Evolutionary conservation across 169 alveolate species (phyloP), one percentile per base, ranked within the genome.

Genomic region (Cryptosporidium ryanae): DNA sequence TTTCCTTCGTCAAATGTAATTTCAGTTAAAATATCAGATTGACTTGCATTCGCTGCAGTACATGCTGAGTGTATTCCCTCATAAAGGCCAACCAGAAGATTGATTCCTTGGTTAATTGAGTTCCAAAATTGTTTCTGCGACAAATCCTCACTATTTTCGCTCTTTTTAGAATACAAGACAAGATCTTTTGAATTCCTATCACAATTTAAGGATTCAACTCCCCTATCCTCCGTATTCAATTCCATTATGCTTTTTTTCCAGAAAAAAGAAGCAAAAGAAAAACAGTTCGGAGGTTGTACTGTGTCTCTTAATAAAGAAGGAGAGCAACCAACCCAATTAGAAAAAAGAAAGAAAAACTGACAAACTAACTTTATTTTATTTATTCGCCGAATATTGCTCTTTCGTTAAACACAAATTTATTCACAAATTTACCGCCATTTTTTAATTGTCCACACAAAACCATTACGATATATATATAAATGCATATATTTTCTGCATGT

Each of bases 61-160:
- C 84, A 76, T 32, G 84, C 71, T 23, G 84, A 76, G 23, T 76
- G 84, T 55, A 76, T 59, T 13, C 84, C 84, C 34, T 76, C 84
- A 61, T 76, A 76, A 59, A 76, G 84, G 6, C 84, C 84, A 18
- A 76, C 64, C 13, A 76, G 15, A 7, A 76, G 54, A 59, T 76
- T 76, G 25, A 76, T 63, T 15, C 84, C 71, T 7, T 76, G 76
- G 34, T 76, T 61, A 21, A 76, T n/a, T 21, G 84, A 59, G n/a
- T 27, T 32, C 84, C 84, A 76, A 34, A 76, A 76, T 25, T 76
- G 55, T 17, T 52, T 4, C 5, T 52, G 21, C 27, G 27, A 52
- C 21, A 68, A 29, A 23, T 68, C 66, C 13, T 23, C 29, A 15
- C 43, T 31, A 15, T 68, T 64, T 12, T 52, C 43, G 8, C 43